phyloP scores from a whole-genome alignment of 306 rosid species.

The Quercus engelmannii region DNA sequence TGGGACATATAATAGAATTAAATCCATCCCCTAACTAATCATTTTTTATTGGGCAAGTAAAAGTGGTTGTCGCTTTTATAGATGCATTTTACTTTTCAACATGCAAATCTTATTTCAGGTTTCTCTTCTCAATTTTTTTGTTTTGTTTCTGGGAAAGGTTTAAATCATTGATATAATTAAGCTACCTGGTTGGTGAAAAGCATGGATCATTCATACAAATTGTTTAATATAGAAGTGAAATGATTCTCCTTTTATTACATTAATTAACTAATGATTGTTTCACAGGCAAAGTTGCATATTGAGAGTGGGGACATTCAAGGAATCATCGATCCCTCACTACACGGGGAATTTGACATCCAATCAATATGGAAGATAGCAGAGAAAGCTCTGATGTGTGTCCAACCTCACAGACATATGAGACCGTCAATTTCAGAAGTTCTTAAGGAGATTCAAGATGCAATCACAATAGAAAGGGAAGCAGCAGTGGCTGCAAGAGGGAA shows the following conservation, averaged over 20 bases:
- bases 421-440: slow-evolving; percentile 94
- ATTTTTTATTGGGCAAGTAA: not conserved
- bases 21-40: not conserved
- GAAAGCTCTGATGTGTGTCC: slow-evolving; percentile 95
- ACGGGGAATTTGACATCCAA: slow-evolving; percentile 67
- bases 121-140: not conserved
- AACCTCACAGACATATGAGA: slow-evolving; percentile 79
- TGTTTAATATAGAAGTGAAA: not conserved
- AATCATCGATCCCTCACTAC: slow-evolving; percentile 73
- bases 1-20: not conserved
- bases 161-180: too few species aligned
- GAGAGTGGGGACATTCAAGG: slow-evolving; percentile 98
- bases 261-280: slow-evolving; percentile 15
- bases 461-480: slow-evolving; percentile 65
- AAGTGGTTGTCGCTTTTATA: not conserved
- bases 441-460: slow-evolving; percentile 94
- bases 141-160: not conserved
- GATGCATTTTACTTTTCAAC: not conserved
- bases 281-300: slow-evolving; percentile 79
- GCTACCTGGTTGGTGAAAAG: too few species aligned
- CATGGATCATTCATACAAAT: not conserved
- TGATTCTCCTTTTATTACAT: not conserved
- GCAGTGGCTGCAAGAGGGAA: slow-evolving; percentile 44
- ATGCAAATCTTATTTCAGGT: not conserved
- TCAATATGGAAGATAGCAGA: slow-evolving; percentile 99